Base-by-base conservation (phyloP, 805 yeast species). In the Teunomyces stri region DNA sequence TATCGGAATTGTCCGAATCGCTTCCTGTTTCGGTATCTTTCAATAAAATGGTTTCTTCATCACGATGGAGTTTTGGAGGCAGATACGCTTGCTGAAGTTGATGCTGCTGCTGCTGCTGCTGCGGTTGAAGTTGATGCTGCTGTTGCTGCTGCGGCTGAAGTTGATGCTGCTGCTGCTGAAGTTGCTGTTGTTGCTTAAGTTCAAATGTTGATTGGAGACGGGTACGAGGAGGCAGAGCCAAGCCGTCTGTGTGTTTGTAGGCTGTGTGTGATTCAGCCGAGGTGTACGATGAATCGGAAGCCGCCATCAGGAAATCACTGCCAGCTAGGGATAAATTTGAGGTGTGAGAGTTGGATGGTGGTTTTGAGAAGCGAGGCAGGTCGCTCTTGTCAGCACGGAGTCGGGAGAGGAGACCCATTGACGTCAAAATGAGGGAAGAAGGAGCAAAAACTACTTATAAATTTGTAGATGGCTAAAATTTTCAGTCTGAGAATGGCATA, bases 221-320 rank as follows among this genome's bases (percentile, higher is more conserved):
- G 18, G 34, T 13, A 13, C 34, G 15, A 4, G 34, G 16, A 31
- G 34, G 34, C 34, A 31, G 34, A 9, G 11, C 18, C 34, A 31
- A 15, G 18, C 16, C 27, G n/a, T 20, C 28, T 12, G 16, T 13
- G n/a, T 37, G 25, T 12, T 37, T 21, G 40, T 6, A 44, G 22
- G 43, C 31, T 29, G 25, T 37, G 33, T 51, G 59, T 33, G 58
- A 46, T 21, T 62, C 67, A 39, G 51, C 43, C 18, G 70, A 64
- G 3, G 71, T 61, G 43, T 57, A 56, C 15, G 70, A 66, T 34
- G 66, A 61, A 35, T 60, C 62, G 16, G 70, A 65, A 12, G 57
- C 57, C 13, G 61, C 60, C 49, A 62, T 47, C 68, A 60, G 70
- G 38, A 69, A 64, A 25, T 69, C 74, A 51, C 70, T 65, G 30